phyloP scores from a whole-genome alignment of 257 asterid genomes.

The Cordia subcordata region DNA sequence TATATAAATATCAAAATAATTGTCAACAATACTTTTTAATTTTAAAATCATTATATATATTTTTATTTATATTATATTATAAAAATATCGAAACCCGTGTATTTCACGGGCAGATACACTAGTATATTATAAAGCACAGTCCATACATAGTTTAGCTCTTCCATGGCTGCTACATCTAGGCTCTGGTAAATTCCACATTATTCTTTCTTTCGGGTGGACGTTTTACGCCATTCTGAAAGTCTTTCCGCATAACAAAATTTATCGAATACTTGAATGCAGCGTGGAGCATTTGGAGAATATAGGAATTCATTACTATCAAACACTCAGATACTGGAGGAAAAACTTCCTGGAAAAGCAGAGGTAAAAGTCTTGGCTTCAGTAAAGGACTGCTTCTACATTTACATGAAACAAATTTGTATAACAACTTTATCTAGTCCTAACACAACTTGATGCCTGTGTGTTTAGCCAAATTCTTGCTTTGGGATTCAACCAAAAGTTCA shows the following conservation, averaged over 20 bases:
- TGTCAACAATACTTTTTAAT: too few relatives aligned
- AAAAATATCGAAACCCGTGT: too few relatives aligned
- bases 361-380: constrained; percentile 20
- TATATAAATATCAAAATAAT: too few relatives aligned
- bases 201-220: not conserved
- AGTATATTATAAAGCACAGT: too few relatives aligned
- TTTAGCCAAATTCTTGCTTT: constrained; percentile 57
- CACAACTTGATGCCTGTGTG: not conserved
- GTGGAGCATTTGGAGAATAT: constrained; percentile 88
- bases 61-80: too few relatives aligned
- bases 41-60: too few relatives aligned
- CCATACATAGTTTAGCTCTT: too few relatives aligned
- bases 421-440: not conserved
- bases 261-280: constrained; percentile 32
- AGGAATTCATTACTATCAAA: constrained; percentile 84
- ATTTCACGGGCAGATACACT: too few relatives aligned
- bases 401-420: not conserved
- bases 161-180: constrained; percentile 77
- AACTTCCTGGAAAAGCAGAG: constrained; percentile 66
- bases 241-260: not conserved
- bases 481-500: constrained; percentile 90
- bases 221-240: not conserved
- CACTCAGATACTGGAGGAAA: constrained; percentile 82
- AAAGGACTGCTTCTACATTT: not conserved
- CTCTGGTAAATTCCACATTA: constrained; percentile 41